Evolutionary conservation across 345 rosid species (phyloP).

Genomic region (Linum tenue): DNA sequence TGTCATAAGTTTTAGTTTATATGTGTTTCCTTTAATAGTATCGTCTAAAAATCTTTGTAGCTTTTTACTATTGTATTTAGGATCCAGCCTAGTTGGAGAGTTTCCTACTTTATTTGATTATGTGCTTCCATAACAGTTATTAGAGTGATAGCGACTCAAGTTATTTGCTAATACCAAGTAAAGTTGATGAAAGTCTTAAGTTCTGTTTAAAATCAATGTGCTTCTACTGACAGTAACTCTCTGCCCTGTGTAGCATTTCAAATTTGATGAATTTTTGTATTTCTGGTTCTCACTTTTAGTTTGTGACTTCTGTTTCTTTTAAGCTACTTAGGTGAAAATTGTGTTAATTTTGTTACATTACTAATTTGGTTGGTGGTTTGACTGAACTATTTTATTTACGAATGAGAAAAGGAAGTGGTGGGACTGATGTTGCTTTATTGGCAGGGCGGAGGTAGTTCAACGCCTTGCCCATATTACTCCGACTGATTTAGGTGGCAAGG

Average conservation of each 20-base stretch:
- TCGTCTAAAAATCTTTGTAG: not conserved
- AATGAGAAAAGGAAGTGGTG: not conserved
- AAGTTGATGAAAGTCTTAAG: no score
- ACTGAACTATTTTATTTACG: not conserved
- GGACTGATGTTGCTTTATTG: conserved; percentile 7
- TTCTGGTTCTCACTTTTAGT: not conserved
- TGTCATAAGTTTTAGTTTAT: not conserved
- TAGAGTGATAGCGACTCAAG: no score
- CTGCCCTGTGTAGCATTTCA: no score
- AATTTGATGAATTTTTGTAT: no score
- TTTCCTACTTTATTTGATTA: no score
- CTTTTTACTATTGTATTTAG: not conserved
- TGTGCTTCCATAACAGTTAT: no score
- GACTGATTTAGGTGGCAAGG: conserved; percentile 86
- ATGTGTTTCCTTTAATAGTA: not conserved
- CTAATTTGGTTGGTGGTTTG: not conserved
- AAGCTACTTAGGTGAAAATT: not conserved
- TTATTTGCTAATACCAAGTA: no score
- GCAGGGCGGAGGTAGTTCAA: conserved; percentile 68
- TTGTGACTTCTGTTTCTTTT: not conserved
- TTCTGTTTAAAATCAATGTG: no score
- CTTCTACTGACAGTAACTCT: no score
- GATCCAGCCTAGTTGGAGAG: not conserved
- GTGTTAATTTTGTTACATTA: not conserved
- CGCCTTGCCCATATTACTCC: conserved; percentile 93